A percentile compares a stretch with the other conserved stretches of the same genome.
Conservation (phyloP, 768 basidiomycete genomes). For the Clitopilus passeckerianus region DNA sequence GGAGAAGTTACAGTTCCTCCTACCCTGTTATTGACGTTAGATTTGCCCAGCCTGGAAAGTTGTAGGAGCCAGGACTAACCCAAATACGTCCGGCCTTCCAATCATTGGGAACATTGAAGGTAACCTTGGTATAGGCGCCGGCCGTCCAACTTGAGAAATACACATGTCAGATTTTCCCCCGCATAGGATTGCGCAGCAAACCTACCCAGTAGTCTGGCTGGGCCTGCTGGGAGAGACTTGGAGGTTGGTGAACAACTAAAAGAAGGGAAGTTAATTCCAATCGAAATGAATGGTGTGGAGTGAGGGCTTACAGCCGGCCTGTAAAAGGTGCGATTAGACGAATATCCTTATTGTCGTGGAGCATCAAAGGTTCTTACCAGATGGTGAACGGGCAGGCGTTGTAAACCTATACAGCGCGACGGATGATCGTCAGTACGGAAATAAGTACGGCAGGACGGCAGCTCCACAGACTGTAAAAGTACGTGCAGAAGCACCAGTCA, state of each 20-base stretch:
- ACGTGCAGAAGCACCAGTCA: conserved; percentile 38
- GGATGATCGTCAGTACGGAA: background rate
- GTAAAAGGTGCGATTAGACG: background rate
- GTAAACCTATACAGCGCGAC: conserved; percentile 27
- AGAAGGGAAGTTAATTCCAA: background rate
- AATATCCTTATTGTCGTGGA: background rate
- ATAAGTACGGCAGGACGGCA: background rate
- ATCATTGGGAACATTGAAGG: conserved; percentile 52
- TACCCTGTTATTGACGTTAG: conserved; percentile 35
- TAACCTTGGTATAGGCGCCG: conserved; percentile 27
- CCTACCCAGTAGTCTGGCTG: conserved; percentile 39
- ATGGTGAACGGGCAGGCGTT: conserved; percentile 67
- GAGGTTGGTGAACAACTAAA: conserved; percentile 56
- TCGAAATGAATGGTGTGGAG: background rate
- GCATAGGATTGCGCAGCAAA: background rate
- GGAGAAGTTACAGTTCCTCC: conserved; percentile 60
- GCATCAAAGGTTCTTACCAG: conserved; percentile 35
- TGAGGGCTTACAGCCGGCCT: conserved; percentile 33
- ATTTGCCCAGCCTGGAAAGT: background rate
- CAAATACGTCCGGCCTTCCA: conserved; percentile 66
- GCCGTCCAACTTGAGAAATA: conserved; percentile 34
- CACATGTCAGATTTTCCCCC: background rate
- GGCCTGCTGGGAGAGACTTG: conserved; percentile 45
- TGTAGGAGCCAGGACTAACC: conserved; percentile 22
- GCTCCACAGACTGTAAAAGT: conserved; percentile 43